Percentiles rank a stretch among this genome's conserved stretches.
Conservation (phyloP, 169 alveolate species). For the Fabrea salina region DNA sequence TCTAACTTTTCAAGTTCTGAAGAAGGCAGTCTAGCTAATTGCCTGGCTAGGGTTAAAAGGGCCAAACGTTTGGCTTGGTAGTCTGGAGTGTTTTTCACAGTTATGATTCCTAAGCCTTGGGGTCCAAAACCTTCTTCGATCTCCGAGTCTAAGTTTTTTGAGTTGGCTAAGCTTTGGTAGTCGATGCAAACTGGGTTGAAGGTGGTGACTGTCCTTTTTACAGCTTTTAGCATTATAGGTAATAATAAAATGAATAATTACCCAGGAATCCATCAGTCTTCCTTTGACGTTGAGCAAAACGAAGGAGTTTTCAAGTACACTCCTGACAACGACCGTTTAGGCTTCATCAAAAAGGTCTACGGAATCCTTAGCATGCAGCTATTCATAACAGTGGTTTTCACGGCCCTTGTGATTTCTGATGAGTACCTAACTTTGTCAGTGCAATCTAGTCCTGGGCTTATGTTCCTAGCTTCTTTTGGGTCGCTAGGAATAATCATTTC, state of each 20-base stretch:
- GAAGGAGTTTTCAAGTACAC: background rate
- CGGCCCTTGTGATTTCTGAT: background rate
- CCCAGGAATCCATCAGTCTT: too few species aligned
- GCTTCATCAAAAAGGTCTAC: background rate
- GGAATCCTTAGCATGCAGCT: slow-evolving; percentile 16
- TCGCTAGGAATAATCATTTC: slow-evolving; percentile 32
- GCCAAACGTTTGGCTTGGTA: slow-evolving; percentile 39
- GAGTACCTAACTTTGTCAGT: background rate
- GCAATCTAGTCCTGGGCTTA: slow-evolving; percentile 1
- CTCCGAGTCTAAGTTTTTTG: slow-evolving; percentile 1
- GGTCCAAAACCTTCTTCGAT: slow-evolving; percentile 55
- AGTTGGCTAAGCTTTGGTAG: background rate
- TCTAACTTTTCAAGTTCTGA: slow-evolving; percentile 33
- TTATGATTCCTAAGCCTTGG: slow-evolving; percentile 50
- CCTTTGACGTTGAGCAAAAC: too few species aligned
- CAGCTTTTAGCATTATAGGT: too few species aligned
- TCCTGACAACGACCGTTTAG: background rate
- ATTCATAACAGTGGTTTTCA: background rate
- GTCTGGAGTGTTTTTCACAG: slow-evolving; percentile 47
- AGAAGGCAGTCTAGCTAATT: slow-evolving; percentile 43
- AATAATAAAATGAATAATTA: too few species aligned
- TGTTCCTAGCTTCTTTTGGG: slow-evolving; percentile 38
- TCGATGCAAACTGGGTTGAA: background rate
- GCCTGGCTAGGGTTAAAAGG: slow-evolving; percentile 49
- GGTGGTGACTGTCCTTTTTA: too few species aligned